Percentiles rank a stretch among this genome's conserved stretches.
Conservation (phyloP, 352 stramenopile species). For the Phytophthora tubulina region DNA sequence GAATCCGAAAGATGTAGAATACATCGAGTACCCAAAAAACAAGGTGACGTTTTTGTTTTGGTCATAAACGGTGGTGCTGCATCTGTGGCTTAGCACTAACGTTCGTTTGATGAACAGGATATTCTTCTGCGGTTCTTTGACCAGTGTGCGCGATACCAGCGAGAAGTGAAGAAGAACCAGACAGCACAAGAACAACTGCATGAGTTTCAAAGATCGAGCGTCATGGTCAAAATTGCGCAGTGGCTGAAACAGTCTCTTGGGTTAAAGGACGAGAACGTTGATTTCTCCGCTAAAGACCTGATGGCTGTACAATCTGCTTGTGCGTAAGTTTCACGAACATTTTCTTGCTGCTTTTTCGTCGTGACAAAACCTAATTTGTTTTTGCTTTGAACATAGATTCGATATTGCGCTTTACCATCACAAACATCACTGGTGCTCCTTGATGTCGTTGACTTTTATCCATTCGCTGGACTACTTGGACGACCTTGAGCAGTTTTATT, state of each 20-base stretch:
- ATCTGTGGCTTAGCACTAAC: neutral
- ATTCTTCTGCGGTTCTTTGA: slow-evolving; percentile 70
- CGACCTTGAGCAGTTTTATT: slow-evolving; percentile 62
- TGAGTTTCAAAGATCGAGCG: slow-evolving; percentile 44
- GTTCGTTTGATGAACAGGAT: slow-evolving; percentile 36
- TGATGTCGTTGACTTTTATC: slow-evolving; percentile 44
- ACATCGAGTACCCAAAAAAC: slow-evolving; percentile 49
- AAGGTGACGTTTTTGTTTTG: slow-evolving; percentile 25
- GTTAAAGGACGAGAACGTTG: slow-evolving; percentile 32
- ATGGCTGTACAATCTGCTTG: slow-evolving; percentile 53
- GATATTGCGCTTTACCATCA: slow-evolving; percentile 59
- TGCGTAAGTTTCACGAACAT: slow-evolving; percentile 36
- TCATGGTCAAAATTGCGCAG: slow-evolving; percentile 22
- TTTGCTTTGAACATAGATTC: slow-evolving; percentile 32
- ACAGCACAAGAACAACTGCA: slow-evolving; percentile 39
- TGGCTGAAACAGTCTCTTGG: slow-evolving; percentile 37
- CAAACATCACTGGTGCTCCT: slow-evolving; percentile 53
- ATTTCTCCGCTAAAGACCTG: slow-evolving; percentile 44
- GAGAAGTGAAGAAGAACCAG: slow-evolving; percentile 57
- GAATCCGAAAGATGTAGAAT: slow-evolving; percentile 54
- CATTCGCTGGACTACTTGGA: slow-evolving; percentile 52
- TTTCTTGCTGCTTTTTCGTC: neutral
- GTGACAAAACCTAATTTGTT: slow-evolving; percentile 1
- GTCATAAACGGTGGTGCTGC: neutral
- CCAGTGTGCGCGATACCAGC: slow-evolving; percentile 58